phyloP scores from a whole-genome alignment of 768 basidiomycete species.

The Pleurotus tuber-regium region DNA sequence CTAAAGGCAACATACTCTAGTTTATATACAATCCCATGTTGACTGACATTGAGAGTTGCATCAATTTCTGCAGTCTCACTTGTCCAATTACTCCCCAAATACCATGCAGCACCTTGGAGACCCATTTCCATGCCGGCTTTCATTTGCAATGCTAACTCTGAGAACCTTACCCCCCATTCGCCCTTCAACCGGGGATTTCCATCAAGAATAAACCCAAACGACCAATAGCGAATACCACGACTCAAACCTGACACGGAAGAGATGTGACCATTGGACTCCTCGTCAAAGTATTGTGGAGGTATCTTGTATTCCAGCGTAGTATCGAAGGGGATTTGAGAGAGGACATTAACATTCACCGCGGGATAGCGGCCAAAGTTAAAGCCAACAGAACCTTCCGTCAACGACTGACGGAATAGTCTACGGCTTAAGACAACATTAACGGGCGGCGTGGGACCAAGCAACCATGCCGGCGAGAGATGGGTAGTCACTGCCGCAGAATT shows the following conservation, averaged over 20 bases:
- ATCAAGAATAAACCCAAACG: slow-evolving; percentile 46
- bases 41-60: slow-evolving; percentile 41
- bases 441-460: slow-evolving; percentile 33
- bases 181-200: slow-evolving; percentile 43
- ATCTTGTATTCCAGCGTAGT: slow-evolving; percentile 16
- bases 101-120: slow-evolving; percentile 40
- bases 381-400: slow-evolving; percentile 43
- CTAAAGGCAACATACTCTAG: slow-evolving; percentile 48
- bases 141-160: slow-evolving; percentile 53
- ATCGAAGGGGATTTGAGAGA: slow-evolving; percentile 41
- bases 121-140: slow-evolving; percentile 50
- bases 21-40: slow-evolving; percentile 47
- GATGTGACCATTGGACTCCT: neutral
- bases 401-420: slow-evolving; percentile 48
- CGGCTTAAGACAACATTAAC: slow-evolving; percentile 44
- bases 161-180: slow-evolving; percentile 49
- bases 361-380: slow-evolving; percentile 34
- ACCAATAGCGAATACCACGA: slow-evolving; percentile 43
- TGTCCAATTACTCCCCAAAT: slow-evolving; percentile 48
- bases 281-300: slow-evolving; percentile 4
- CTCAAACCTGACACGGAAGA: slow-evolving; percentile 47
- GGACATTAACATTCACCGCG: slow-evolving; percentile 38
- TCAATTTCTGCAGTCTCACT: slow-evolving; percentile 41
- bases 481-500: slow-evolving; percentile 42
- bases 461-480: slow-evolving; percentile 30